Evolutionary conservation across 495 filamentous ascomycete genomes (phyloP), one percentile per base, ranked within the genome.

Genomic region (Xylaria grammica): DNA sequence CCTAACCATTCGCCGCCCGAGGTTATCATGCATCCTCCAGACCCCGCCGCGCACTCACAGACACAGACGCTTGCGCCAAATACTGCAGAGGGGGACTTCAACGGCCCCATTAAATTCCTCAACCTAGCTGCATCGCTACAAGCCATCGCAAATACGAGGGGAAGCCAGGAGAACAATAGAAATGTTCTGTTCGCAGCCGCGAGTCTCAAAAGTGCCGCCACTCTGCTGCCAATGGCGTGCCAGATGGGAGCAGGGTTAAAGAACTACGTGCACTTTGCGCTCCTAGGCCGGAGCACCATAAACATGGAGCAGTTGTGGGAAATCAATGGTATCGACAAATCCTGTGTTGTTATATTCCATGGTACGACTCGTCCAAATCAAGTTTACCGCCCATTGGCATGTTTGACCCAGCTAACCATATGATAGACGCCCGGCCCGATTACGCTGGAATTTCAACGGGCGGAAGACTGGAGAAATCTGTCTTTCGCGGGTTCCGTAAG

Each of bases 121-220:
- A 73, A 75, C 17, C 73, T 84, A 17, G 74, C 72, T 8, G 44
- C 59, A 19, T 73, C 79, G 44, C 57, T 82, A 29, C 69, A 80
- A 3, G 79, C 72, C 1, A 78, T 81, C 51, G 64, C 67, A 13
- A 73, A 66, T 40, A 81, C 77, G 9, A 66, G 64, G 10, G 81
- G 81, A 15, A 63, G 36, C 3, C 74, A 66, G 51, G 5, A 50
- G 30, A 58, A 61, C 19, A 87, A 87, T 61, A 81, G 78, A 42
- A 87, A 88, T 63, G 75, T 89, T 0, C 68, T 89, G 6, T 89
- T 88, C 64, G 84, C 83, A 5, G 79, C 84, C 0, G 83, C 86
- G 0, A 86, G 76, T 42, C 74, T 88, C 46, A 76, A 84, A 66
- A 88, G 86, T 62, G 81, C 80, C 3, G 74, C 84, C 0, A 71